These are phyloP conservation scores for Hypsizygus ulmarius DNA, from an alignment of 1,284 basidiomycete genomes.

Conservation along the genomic window DNA sequence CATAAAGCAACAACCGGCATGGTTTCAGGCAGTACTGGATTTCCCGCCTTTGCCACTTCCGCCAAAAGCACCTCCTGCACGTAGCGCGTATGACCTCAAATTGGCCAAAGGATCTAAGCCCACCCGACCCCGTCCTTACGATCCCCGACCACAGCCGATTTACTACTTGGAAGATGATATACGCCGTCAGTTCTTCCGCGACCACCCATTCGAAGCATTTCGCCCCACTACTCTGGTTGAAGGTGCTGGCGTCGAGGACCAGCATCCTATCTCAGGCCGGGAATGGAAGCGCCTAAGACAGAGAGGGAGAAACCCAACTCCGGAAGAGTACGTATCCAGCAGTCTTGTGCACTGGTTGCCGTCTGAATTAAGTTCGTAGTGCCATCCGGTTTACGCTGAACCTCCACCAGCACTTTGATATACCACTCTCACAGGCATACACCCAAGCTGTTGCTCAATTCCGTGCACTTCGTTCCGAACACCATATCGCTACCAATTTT, in stretches of 20 bases:
- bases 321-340: constrained; percentile 79
- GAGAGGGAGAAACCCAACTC: constrained; percentile 76
- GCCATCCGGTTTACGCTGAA: constrained; percentile 80
- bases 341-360: constrained; percentile 5
- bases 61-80: constrained; percentile 62
- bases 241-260: constrained; percentile 50
- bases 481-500: constrained; percentile 74
- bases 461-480: constrained; percentile 80
- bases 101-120: constrained; percentile 17
- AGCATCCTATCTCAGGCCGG: constrained; percentile 56
- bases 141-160: constrained; percentile 59
- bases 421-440: constrained; percentile 83
- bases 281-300: constrained; percentile 79
- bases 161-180: constrained; percentile 85
- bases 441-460: constrained; percentile 80
- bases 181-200: constrained; percentile 88
- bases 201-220: constrained; percentile 96
- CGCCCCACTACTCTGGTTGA: constrained; percentile 81
- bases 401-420: constrained; percentile 64
- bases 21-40: constrained; percentile 84
- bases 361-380: constrained; percentile 42
- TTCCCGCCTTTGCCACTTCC: constrained; percentile 88
- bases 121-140: constrained; percentile 29
- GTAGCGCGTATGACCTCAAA: constrained; percentile 49
- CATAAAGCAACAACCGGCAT: constrained; percentile 72